These are phyloP conservation scores for Inga laurina DNA, from an alignment of 306 rosid species.

Conservation along the genomic window DNA sequence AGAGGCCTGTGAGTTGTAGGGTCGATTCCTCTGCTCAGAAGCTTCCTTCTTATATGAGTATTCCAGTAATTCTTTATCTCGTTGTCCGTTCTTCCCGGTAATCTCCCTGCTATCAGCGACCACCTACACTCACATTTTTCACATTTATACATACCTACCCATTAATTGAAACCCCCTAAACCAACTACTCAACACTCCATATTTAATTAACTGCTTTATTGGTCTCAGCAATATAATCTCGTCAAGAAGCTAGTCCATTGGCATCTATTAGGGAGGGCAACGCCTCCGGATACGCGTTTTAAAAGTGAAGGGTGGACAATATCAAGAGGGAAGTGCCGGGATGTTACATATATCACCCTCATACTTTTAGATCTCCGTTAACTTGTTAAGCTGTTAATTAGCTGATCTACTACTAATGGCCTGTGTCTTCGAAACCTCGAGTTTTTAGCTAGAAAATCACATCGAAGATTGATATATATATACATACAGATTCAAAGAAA, in stretches of 20 bases:
- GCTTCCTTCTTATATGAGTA: slow-evolving; percentile 88
- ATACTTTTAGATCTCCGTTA: background rate
- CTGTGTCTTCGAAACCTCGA: background rate
- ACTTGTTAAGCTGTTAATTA: background rate
- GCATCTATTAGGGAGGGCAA: background rate
- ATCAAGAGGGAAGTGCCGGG: too few species aligned
- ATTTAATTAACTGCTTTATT: background rate
- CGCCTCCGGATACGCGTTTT: too few species aligned
- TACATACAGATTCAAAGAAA: background rate
- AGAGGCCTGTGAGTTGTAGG: slow-evolving; percentile 78
- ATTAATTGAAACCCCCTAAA: background rate
- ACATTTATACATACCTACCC: background rate
- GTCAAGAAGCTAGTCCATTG: background rate
- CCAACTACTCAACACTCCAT: background rate
- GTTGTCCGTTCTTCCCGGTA: slow-evolving; percentile 85
- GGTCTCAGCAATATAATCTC: too few species aligned
- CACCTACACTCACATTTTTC: slow-evolving; percentile 44
- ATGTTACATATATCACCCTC: background rate
- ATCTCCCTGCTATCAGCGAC: slow-evolving; percentile 84
- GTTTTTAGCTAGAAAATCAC: background rate
- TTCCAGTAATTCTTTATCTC: slow-evolving; percentile 95
- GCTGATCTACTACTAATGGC: background rate
- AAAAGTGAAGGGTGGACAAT: too few species aligned
- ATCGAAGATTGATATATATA: background rate
- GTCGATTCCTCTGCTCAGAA: slow-evolving; percentile 77